Percentiles rank a stretch among this genome's conserved stretches.
Conservation (phyloP, 805 yeast genomes). For the Teunomyces barrocoloradensis region DNA sequence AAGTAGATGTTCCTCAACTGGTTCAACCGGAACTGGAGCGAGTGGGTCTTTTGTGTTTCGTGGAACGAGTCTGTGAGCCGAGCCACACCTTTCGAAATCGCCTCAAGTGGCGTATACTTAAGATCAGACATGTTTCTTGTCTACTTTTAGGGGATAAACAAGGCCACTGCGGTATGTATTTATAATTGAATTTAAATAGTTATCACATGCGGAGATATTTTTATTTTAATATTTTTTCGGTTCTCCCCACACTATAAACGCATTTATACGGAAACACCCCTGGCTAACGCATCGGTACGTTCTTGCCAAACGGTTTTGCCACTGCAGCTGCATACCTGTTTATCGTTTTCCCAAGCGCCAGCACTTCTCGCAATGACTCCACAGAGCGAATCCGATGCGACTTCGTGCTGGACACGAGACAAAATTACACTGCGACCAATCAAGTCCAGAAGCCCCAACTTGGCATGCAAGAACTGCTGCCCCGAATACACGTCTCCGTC, state of each 20-base stretch:
- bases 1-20: constrained; percentile 68
- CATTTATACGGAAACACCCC: constrained; percentile 43
- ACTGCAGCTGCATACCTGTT: constrained; percentile 88
- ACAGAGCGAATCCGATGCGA: constrained; percentile 48
- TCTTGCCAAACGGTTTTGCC: constrained; percentile 98
- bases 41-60: constrained; percentile 44
- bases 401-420: constrained; percentile 37
- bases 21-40: constrained; percentile 54
- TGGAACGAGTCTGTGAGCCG: constrained; percentile 43
- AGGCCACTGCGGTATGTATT: no score
- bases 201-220: neutral
- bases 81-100: constrained; percentile 48
- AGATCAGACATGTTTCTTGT: neutral
- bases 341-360: constrained; percentile 95
- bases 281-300: constrained; percentile 66
- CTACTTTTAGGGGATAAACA: no score
- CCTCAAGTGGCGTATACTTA: constrained; percentile 44
- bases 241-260: neutral
- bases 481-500: constrained; percentile 26
- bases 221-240: neutral
- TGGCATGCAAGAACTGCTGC: constrained; percentile 39
- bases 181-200: no score
- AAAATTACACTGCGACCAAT: constrained; percentile 69
- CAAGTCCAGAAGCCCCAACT: constrained; percentile 52
- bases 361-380: constrained; percentile 97